Base-by-base conservation (phyloP, 2,329 filamentous ascomycete genomes). In the Fusarium clavum region DNA sequence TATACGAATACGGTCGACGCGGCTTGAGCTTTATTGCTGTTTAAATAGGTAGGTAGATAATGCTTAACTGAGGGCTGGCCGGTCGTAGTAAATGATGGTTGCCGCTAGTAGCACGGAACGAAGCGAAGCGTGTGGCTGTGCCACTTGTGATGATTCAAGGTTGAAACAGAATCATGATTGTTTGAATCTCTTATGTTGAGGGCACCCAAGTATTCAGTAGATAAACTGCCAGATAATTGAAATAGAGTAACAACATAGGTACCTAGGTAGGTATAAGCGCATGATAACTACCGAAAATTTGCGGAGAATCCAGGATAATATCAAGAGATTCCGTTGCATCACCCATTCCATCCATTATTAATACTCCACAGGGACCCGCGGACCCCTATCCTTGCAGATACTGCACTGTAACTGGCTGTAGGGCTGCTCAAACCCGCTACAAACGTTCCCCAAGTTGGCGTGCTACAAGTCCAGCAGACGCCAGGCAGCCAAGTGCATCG, bases 401-500 rank as follows among this genome's bases (percentile, higher is more conserved):
- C 46, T 46, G 47, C 24, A 55, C 46, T 30, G 51, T 38, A 43
- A 52, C 53, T 57, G 61, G 24, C 43, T 48, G 63, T 67, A 67
- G 53, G 66, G 61, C 58, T 60, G 40, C 49, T 54, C 34, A 30
- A 45, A 34, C 57, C 63, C 55, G 46, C 38, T 43, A 51, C 29
- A 57, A 53, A 53, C 34, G 34, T 53, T 44, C 49, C 49, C 24
- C 32, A 53, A 43, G 18, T 16, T 49, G n/a, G 27, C 16, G 30
- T 22, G 20, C 20, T 57, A 34, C 22, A 47, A 22, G 32, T 46
- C 44, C n/a, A 30, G 61, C 22, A 61, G 65, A 55, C 57, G 56
- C 69, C 64, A 74, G 72, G 72, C 72, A 74, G 57, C 72, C 70
- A 73, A 55, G 63, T 64, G 53, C 45, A 74, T 74, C 72, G 72